phyloP scores from a whole-genome alignment of 1,139 yeast genomes.

The Scheffersomyces cryptocercus region DNA sequence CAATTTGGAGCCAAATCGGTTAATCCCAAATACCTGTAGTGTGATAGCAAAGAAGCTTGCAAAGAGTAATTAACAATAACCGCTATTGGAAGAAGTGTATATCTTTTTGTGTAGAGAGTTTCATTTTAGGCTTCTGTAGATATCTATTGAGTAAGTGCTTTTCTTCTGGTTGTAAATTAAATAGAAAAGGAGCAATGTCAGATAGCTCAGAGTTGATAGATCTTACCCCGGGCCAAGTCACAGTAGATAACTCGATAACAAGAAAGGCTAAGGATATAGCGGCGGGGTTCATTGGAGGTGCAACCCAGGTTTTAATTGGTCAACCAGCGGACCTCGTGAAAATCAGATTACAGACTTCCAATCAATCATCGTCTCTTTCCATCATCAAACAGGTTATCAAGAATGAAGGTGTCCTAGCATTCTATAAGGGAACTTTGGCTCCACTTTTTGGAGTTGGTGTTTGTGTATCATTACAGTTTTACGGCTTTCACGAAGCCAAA shows the following conservation, averaged over 20 bases:
- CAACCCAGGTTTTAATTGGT: conserved; percentile 73
- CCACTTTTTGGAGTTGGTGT: conserved; percentile 64
- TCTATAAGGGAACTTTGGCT: conserved; percentile 49
- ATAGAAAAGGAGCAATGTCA: neutral
- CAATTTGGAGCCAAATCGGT: conserved; percentile 3
- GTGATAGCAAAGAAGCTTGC: too few relatives aligned
- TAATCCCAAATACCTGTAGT: too few relatives aligned
- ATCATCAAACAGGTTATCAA: conserved; percentile 55
- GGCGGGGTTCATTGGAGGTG: conserved; percentile 53
- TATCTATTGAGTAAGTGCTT: too few relatives aligned
- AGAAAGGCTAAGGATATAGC: conserved; percentile 64
- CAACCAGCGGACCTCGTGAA: conserved; percentile 75
- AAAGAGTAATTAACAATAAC: too few relatives aligned
- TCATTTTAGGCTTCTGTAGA: too few relatives aligned
- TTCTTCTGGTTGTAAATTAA: too few relatives aligned
- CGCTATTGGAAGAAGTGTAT: too few relatives aligned
- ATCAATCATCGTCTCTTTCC: conserved; percentile 40
- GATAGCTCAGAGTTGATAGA: neutral
- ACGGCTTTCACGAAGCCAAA: conserved; percentile 76
- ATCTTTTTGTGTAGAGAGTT: too few relatives aligned
- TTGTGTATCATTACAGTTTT: conserved; percentile 73
- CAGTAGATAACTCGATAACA: conserved; percentile 50
- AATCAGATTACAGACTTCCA: conserved; percentile 58
- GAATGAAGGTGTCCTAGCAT: conserved; percentile 65
- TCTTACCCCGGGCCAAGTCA: neutral